A percentile compares a stretch with the other conserved stretches of the same genome.
Evolutionary conservation across 2,329 filamentous ascomycete genomes (phyloP).

Genomic region (Rachicladosporium sp.): DNA sequence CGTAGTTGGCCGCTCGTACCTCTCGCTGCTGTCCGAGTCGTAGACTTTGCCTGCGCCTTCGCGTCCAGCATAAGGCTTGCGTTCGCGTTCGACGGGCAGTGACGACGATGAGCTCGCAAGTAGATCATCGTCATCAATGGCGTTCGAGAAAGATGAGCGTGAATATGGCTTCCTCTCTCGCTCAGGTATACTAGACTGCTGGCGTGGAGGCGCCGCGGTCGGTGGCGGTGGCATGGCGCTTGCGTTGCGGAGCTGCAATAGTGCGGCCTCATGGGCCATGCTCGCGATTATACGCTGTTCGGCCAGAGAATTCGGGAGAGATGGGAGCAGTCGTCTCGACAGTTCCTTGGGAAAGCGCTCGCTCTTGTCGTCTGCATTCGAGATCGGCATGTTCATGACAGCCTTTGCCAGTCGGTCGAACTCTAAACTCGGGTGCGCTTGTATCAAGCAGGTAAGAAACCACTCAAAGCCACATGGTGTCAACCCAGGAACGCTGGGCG

Average conservation of each 20-base stretch:
- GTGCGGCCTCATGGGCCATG: conserved; percentile 26
- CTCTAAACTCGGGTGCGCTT: conserved; percentile 65
- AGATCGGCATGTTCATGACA: conserved; percentile 59
- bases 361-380: conserved; percentile 47
- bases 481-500: conserved; percentile 32
- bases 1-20: conserved; percentile 2
- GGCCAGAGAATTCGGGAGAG: conserved; percentile 41
- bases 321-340: conserved; percentile 59
- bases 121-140: conserved; percentile 26
- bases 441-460: conserved; percentile 63
- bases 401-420: conserved; percentile 57
- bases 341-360: conserved; percentile 72
- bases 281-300: conserved; percentile 47
- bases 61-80: conserved; percentile 50
- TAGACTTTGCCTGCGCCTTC: conserved; percentile 49
- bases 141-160: conserved; percentile 15
- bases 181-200: conserved; percentile 20
- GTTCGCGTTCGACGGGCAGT: conserved; percentile 50
- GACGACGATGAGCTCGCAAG: conserved; percentile 23
- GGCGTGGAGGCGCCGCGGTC: conserved; percentile 10
- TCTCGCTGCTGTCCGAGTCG: conserved; percentile 9
- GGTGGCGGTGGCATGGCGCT: conserved; percentile 23
- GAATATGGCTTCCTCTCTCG: conserved; percentile 31
- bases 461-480: conserved; percentile 35
- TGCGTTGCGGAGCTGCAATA: conserved; percentile 32